phyloP scores from a whole-genome alignment of 1,284 basidiomycete genomes.

The Apiotrichum brassicae region DNA sequence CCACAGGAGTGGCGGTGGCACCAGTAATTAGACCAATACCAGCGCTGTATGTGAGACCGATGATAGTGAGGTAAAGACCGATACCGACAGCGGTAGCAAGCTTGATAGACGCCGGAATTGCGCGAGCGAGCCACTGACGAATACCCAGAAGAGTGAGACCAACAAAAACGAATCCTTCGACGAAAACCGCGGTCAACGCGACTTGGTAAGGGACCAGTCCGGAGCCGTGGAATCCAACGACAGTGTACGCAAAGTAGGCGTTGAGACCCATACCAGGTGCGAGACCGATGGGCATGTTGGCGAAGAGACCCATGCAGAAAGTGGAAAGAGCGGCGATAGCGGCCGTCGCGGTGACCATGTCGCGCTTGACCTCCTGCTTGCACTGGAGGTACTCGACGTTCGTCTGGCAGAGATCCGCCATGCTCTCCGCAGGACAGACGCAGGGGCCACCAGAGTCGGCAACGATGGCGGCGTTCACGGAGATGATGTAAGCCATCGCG shows the following conservation, averaged over 20 bases:
- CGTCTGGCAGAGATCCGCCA: conserved; percentile 46
- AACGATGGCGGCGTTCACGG: conserved; percentile 56
- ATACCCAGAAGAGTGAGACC: conserved; percentile 73
- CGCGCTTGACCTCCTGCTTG: conserved; percentile 60
- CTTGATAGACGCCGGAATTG: conserved; percentile 80
- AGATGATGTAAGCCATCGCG: conserved; percentile 44
- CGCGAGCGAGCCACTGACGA: conserved; percentile 81
- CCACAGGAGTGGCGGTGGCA: conserved; percentile 62
- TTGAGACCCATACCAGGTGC: conserved; percentile 69
- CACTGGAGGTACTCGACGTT: conserved; percentile 62
- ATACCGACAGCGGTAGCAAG: conserved; percentile 80
- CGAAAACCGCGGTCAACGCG: conserved; percentile 79
- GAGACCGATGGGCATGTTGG: conserved; percentile 73
- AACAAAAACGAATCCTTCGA: conserved; percentile 84
- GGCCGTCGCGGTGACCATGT: conserved; percentile 58
- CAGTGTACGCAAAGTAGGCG: conserved; percentile 84
- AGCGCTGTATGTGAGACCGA: conserved; percentile 52
- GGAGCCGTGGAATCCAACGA: conserved; percentile 67
- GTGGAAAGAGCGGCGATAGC: conserved; percentile 69
- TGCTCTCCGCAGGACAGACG: conserved; percentile 53
- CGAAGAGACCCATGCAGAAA: conserved; percentile 72
- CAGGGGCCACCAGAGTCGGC: conserved; percentile 74
- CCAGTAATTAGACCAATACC: conserved; percentile 76
- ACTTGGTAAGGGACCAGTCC: conserved; percentile 71
- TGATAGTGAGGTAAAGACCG: conserved; percentile 60